Evolutionary conservation across 2,329 filamentous ascomycete species (phyloP), one percentile per base, ranked within the genome.

Genomic region (Talaromyces sp.): DNA sequence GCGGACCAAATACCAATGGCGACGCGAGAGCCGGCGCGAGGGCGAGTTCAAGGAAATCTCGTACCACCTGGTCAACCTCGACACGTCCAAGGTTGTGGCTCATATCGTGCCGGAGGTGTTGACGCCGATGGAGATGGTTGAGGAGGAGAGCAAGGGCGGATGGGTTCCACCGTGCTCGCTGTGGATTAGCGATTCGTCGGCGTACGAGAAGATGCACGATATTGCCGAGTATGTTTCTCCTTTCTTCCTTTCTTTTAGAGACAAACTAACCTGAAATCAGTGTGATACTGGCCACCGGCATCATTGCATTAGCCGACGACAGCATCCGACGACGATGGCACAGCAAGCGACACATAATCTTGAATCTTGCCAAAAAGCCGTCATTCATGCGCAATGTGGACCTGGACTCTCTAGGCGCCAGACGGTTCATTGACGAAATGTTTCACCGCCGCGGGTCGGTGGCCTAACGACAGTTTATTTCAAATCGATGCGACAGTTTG

Each of bases 121-220:
- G 68, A 89, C 89, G 8, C 85, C 86, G 6, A 83, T 83, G 70
- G 88, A 96, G 75, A 80, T 86, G 10, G 78, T 81, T 10, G 88
- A 87, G 65, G 93, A 98, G 70, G 83, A 88, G 67, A 81, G 80
- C 55, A 91, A 90, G 66, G 93, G 93, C 57, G 91, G 91, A 61
- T 98, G 93, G 92, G 83, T 98, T 27, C 90, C 92, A 60, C 92
- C 92, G 5, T 96, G 90, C 73, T 91, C 90, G 69, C 88, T 98
- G 86, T 93, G 91, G 86, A 91, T 98, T 72, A 91, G 85, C 68
- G 91, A 96, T 73, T 78, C 85, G 63, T 82, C 81, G 17, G 82
- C 95, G 63, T 81, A 95, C 66, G 80, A 84, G 33, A 87, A 85
- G 67, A 80, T 85, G 72, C 89, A 89, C 56, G 93, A 96, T 73